These are phyloP conservation scores for Calocybe indica DNA, from an alignment of 768 basidiomycete genomes.

Conservation along the genomic window DNA sequence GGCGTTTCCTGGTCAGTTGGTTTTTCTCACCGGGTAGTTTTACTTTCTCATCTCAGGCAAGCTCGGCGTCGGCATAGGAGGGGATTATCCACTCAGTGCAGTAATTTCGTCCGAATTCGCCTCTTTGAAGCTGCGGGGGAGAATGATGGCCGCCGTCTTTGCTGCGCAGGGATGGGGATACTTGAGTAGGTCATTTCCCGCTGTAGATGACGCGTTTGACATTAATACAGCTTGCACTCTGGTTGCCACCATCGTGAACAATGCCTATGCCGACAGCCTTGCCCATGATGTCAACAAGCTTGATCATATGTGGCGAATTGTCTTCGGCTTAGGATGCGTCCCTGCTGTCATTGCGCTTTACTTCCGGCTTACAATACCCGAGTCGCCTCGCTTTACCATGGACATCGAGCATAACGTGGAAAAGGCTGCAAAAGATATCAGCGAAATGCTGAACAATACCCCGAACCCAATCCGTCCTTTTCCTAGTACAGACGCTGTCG, in stretches of 20 bases:
- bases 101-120: slow-evolving; percentile 91
- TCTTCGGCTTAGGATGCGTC: slow-evolving; percentile 84
- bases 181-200: slow-evolving; percentile 37
- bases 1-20: slow-evolving; percentile 37
- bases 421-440: slow-evolving; percentile 70
- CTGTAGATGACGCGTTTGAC: neutral
- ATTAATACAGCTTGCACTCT: slow-evolving; percentile 49
- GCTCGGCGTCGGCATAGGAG: slow-evolving; percentile 83
- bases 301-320: slow-evolving; percentile 79
- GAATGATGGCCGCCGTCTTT: slow-evolving; percentile 88
- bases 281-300: slow-evolving; percentile 39
- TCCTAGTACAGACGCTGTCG: slow-evolving; percentile 49
- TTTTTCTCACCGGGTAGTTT: too few relatives aligned
- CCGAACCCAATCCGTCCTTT: slow-evolving; percentile 46
- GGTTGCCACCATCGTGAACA: slow-evolving; percentile 59
- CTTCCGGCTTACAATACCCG: slow-evolving; percentile 90
- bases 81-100: slow-evolving; percentile 82
- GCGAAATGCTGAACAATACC: slow-evolving; percentile 53
- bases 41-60: too few relatives aligned
- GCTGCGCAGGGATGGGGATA: slow-evolving; percentile 87
- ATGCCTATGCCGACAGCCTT: slow-evolving; percentile 46
- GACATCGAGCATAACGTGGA: slow-evolving; percentile 83
- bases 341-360: slow-evolving; percentile 83
- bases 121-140: slow-evolving; percentile 66
- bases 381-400: slow-evolving; percentile 90